Evolutionary conservation across 805 yeast species (phyloP).

Genomic region (Ogataea paraovalis): DNA sequence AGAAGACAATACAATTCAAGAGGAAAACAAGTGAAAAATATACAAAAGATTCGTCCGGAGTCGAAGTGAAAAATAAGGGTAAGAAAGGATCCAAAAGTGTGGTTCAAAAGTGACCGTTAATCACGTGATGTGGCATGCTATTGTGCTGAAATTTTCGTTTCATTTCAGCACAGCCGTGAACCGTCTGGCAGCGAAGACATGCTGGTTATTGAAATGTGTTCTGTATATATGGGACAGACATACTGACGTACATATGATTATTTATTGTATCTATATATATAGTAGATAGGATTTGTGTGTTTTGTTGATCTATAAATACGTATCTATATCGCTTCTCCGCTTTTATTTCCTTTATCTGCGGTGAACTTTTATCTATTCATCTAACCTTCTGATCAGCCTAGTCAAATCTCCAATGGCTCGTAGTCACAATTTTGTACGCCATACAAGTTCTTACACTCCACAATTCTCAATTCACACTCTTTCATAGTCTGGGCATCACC

Average conservation of each 20-base stretch:
- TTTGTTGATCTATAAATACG: too few relatives aligned
- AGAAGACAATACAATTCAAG: not conserved
- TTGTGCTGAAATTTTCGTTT: too few relatives aligned
- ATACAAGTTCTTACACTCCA: conserved; percentile 50
- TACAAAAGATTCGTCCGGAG: not conserved
- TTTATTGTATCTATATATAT: not conserved
- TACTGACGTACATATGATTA: not conserved
- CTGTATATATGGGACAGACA: too few relatives aligned
- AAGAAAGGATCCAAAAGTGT: not conserved
- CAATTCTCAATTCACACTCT: conserved; percentile 65
- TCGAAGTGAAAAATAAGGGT: not conserved
- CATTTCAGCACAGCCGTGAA: conserved; percentile 1
- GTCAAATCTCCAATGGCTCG: conserved; percentile 5
- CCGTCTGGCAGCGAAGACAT: too few relatives aligned
- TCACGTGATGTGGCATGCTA: not conserved
- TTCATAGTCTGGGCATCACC: conserved; percentile 61
- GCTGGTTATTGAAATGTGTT: not conserved
- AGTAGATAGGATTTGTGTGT: too few relatives aligned
- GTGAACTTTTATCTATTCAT: too few relatives aligned
- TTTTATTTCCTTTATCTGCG: too few relatives aligned
- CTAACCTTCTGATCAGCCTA: too few relatives aligned
- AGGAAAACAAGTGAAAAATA: not conserved
- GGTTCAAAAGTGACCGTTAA: not conserved
- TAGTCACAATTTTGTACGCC: conserved; percentile 7
- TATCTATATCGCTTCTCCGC: too few relatives aligned